These are phyloP conservation scores for Globisporangium iwayamae DNA, from an alignment of 352 stramenopile genomes.

Conservation along the genomic window DNA sequence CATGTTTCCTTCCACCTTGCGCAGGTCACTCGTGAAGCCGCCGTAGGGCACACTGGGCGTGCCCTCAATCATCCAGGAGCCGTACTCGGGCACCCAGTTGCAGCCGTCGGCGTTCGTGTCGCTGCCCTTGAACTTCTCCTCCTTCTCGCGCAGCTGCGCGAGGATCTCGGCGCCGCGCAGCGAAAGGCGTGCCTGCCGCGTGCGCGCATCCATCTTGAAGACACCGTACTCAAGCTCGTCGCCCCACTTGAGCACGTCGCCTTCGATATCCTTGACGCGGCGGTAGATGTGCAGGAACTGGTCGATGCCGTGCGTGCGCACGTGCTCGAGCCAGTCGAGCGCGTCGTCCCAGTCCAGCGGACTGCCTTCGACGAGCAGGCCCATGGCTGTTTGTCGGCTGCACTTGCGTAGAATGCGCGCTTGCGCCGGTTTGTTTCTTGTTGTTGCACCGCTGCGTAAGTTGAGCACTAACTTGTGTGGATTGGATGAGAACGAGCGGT, in stretches of 20 bases:
- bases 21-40: slow-evolving; percentile 93
- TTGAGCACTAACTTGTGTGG: slow-evolving; percentile 3
- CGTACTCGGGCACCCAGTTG: slow-evolving; percentile 99
- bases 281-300: slow-evolving; percentile 98
- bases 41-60: slow-evolving; percentile 94
- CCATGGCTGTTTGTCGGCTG: slow-evolving; percentile 33
- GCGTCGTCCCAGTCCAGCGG: slow-evolving; percentile 95
- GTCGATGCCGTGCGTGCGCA: slow-evolving; percentile 93
- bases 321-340: slow-evolving; percentile 94
- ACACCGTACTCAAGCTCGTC: slow-evolving; percentile 99
- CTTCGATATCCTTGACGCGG: slow-evolving; percentile 93
- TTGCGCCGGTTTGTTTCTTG: too few relatives aligned
- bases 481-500: background rate
- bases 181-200: slow-evolving; percentile 87
- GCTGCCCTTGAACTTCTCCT: slow-evolving; percentile 45
- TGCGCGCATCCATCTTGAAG: slow-evolving; percentile 90
- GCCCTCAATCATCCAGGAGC: slow-evolving; percentile 99
- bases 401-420: too few relatives aligned
- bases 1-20: slow-evolving; percentile 98
- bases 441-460: slow-evolving; percentile 1
- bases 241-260: slow-evolving; percentile 95
- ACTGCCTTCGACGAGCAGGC: slow-evolving; percentile 89
- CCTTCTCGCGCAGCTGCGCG: slow-evolving; percentile 89
- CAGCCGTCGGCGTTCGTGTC: slow-evolving; percentile 82
- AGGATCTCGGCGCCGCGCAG: slow-evolving; percentile 95